Conservation (phyloP, 805 yeast genomes). For the Saturnispora bothae region DNA sequence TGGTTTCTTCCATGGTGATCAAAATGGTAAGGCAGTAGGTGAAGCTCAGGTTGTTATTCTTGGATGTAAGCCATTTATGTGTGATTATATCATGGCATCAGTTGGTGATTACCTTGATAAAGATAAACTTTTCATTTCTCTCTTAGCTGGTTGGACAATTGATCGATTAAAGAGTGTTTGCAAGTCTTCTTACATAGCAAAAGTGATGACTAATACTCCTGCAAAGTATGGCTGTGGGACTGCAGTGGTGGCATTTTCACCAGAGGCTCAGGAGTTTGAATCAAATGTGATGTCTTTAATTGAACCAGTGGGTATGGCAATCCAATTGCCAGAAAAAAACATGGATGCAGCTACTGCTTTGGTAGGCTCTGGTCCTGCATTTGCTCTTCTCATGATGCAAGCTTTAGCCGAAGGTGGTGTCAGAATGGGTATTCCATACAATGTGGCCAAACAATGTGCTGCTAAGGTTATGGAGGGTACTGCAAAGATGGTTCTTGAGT, state of each 20-base stretch:
- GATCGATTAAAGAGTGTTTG: slow-evolving; percentile 39
- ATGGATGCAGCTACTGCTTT: slow-evolving; percentile 95
- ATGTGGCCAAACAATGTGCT: slow-evolving; percentile 75
- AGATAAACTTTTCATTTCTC: slow-evolving; percentile 44
- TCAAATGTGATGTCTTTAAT: slow-evolving; percentile 43
- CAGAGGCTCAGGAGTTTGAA: slow-evolving; percentile 33
- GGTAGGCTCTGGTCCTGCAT: slow-evolving; percentile 96
- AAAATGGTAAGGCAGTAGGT: slow-evolving; percentile 49
- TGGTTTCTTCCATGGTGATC: no score
- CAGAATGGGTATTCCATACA: slow-evolving; percentile 84
- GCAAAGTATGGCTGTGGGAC: slow-evolving; percentile 88
- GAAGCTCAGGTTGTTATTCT: slow-evolving; percentile 62
- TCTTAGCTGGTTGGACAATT: slow-evolving; percentile 90
- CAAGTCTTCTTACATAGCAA: slow-evolving; percentile 52
- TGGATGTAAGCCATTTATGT: slow-evolving; percentile 84
- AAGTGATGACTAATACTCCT: slow-evolving; percentile 98
- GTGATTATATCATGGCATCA: slow-evolving; percentile 43
- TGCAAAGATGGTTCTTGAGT: slow-evolving; percentile 74
- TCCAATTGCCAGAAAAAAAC: slow-evolving; percentile 73
- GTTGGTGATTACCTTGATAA: slow-evolving; percentile 35
- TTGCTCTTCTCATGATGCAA: slow-evolving; percentile 80
- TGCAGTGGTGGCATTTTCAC: slow-evolving; percentile 78
- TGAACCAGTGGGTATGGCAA: slow-evolving; percentile 55
- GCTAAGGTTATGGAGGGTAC: slow-evolving; percentile 93
- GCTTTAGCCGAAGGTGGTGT: slow-evolving; percentile 91